Conservation (phyloP, 2,329 filamentous ascomycete genomes). For the Ceratocystiopsis brevicomis region DNA sequence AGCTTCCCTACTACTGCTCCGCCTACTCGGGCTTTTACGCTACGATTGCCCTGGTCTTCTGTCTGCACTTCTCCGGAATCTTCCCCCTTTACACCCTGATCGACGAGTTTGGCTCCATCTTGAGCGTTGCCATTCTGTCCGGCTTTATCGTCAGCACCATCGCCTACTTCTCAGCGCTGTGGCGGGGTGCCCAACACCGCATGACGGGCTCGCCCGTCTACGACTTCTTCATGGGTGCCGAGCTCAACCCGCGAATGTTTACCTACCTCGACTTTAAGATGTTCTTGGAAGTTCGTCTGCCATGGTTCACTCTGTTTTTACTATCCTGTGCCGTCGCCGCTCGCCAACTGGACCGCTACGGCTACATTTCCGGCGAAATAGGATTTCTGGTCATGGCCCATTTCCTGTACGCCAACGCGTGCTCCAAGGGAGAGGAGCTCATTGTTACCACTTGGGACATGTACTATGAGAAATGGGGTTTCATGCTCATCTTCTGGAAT, state of each 20-base stretch:
- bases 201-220: conserved; percentile 74
- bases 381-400: conserved; percentile 60
- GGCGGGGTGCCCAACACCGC: conserved; percentile 67
- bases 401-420: conserved; percentile 67
- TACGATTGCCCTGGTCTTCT: conserved; percentile 53
- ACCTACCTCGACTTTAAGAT: conserved; percentile 79
- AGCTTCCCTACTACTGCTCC: conserved; percentile 88
- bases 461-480: conserved; percentile 79
- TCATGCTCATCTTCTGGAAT: conserved; percentile 86
- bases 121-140: conserved; percentile 83
- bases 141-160: conserved; percentile 68
- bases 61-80: conserved; percentile 61
- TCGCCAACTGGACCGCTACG: conserved; percentile 58
- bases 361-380: conserved; percentile 58
- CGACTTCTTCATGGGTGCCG: conserved; percentile 82
- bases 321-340: conserved; percentile 49
- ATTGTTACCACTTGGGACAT: conserved; percentile 74
- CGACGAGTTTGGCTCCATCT: conserved; percentile 83
- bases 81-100: conserved; percentile 86
- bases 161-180: conserved; percentile 71
- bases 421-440: conserved; percentile 64
- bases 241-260: conserved; percentile 75
- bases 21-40: conserved; percentile 74
- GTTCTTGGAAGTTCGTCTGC: conserved; percentile 74
- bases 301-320: conserved; percentile 70